Percentiles rank a stretch among this genome's conserved stretches.
Evolutionary conservation across 2,329 filamentous ascomycete species (phyloP).

Genomic region (Fusarium dimerum): DNA sequence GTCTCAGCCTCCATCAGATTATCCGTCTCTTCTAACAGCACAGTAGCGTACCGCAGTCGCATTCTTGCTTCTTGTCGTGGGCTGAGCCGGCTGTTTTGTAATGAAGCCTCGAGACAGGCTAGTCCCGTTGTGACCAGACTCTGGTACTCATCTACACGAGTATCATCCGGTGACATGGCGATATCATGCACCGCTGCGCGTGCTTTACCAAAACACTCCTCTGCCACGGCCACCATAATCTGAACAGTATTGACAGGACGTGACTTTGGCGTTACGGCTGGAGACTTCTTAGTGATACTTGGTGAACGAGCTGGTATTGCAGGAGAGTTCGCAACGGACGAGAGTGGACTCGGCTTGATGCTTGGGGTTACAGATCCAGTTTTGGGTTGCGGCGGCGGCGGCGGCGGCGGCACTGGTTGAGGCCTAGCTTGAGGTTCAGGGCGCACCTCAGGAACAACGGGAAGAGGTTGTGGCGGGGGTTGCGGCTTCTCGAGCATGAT

Average conservation of each 20-base stretch:
- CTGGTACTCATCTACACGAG: conserved; percentile 65
- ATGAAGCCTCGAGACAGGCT: conserved; percentile 69
- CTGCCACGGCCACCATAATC: conserved; percentile 69
- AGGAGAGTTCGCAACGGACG: conserved; percentile 44
- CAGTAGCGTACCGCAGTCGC: conserved; percentile 68
- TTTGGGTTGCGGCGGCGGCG: conserved; percentile 14
- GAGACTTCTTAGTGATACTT: conserved; percentile 44
- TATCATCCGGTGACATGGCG: conserved; percentile 38
- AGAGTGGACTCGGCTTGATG: conserved; percentile 40
- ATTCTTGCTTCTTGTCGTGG: conserved; percentile 70
- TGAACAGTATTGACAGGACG: conserved; percentile 53
- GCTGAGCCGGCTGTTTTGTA: conserved; percentile 61
- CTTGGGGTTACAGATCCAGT: conserved; percentile 24
- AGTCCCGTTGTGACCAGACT: conserved; percentile 72
- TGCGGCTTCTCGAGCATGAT: conserved; percentile 26
- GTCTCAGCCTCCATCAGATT: conserved; percentile 75
- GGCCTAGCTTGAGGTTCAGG: background rate
- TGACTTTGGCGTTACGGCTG: conserved; percentile 42
- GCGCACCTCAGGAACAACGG: background rate
- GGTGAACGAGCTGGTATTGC: conserved; percentile 42
- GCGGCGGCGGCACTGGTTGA: conserved; percentile 6
- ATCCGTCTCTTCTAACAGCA: conserved; percentile 75
- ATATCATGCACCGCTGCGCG: conserved; percentile 53
- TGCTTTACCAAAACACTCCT: conserved; percentile 73
- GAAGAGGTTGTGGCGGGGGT: conserved; percentile 12